Evolutionary conservation across 2,329 filamentous ascomycete species (phyloP).

Genomic region (Coniochaeta prunicola): DNA sequence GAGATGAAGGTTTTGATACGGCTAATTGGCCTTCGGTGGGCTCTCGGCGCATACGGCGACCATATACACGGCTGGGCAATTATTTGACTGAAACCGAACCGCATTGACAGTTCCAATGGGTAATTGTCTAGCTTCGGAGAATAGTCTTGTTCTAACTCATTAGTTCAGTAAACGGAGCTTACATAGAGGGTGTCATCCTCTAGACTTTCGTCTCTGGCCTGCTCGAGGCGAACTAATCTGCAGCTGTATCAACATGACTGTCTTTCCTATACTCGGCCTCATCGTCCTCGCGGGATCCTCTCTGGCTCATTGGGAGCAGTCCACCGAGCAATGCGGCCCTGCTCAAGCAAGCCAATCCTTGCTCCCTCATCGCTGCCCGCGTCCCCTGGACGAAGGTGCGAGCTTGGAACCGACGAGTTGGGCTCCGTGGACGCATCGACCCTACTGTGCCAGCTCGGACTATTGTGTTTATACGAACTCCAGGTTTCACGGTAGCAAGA

Average conservation of each 20-base stretch:
- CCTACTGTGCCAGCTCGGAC: conserved; percentile 13
- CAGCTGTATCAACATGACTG: not conserved
- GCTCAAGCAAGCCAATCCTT: not conserved
- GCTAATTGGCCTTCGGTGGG: not conserved
- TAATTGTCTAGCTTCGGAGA: not conserved
- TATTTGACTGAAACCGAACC: not conserved
- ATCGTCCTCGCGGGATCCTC: not conserved
- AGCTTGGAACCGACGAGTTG: conserved; percentile 3
- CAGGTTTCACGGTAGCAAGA: not conserved
- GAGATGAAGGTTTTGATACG: not conserved
- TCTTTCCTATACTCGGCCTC: not conserved
- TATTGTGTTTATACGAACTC: not conserved
- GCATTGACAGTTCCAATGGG: not conserved
- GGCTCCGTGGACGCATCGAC: conserved; percentile 18
- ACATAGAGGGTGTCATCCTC: too few species aligned
- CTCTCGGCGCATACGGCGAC: not conserved
- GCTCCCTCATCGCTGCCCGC: not conserved
- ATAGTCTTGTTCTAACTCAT: not conserved
- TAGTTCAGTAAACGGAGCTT: too few species aligned
- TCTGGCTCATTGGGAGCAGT: not conserved
- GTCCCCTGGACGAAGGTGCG: not conserved
- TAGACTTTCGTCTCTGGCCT: too few species aligned
- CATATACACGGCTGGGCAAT: not conserved
- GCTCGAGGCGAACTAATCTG: not conserved
- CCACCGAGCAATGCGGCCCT: not conserved